Base-by-base conservation (phyloP, 352 stramenopile genomes). In the Pythium chondricola region DNA sequence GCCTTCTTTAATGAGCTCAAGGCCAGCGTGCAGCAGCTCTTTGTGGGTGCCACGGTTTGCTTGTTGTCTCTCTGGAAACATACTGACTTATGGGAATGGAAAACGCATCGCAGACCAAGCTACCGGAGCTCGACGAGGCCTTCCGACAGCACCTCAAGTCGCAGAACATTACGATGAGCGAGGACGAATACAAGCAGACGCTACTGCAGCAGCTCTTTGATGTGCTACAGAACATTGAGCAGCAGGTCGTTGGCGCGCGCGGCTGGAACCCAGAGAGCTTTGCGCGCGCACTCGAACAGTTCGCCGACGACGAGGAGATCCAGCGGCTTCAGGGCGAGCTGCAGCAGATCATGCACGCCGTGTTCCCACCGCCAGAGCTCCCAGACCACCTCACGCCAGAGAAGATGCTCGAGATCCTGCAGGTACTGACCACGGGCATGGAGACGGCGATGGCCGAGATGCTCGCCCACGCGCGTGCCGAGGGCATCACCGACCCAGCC, bases 401-500 rank as follows among this genome's bases (percentile, higher is more conserved):
- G 38, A 83, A 74, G 56, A 80, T 64, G 26, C 39, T 93, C 36
- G 71, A 59, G 41, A 86, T 93, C 49, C 54, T 93, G 39, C 52
- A 66, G 18, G 47, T 70, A 44, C 71, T 93, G 38, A 71, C 88
- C 32, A 70, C 73, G 44, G 74, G 66, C 27, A 90, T 91, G 76
- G 78, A 88, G 56, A 68, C 69, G 41, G 82, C 82, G n/a, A 86
- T 91, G 75, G 50, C 54, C 21, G 79, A 88, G 35, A 88, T 85
- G 71, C 69, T 93, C 46, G 48, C 54, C 5, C 75, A 93, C 39
- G 82, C 82, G 17, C 65, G 69, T 33, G 53, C 61, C 29, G 77
- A 90, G 25, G 82, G 82, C 16, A 89, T 93, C 42, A 85, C 69
- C 36, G 75, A 93, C 51, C 65, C 62, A 2, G 43, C 48, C 36